Evolutionary conservation across 169 alveolate species (phyloP).

Genomic region (Plasmodium gaboni): DNA sequence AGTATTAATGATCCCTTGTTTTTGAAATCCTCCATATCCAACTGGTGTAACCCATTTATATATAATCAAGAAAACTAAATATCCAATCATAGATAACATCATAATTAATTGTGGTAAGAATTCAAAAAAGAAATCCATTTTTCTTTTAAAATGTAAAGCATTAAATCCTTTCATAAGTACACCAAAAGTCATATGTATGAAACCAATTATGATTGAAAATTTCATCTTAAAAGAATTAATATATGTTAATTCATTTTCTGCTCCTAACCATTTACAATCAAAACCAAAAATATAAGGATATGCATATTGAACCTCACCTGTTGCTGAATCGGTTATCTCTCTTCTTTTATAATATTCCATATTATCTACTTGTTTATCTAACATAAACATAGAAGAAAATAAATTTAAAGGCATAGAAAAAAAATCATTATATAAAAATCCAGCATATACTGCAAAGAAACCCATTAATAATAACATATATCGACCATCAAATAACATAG

Average conservation of each 20-base stretch:
- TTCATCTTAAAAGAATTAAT: slow-evolving; percentile 99
- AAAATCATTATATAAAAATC: slow-evolving; percentile 98
- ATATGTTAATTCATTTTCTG: slow-evolving; percentile 95
- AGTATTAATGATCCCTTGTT: slow-evolving; percentile 96
- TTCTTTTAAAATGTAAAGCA: slow-evolving; percentile 90
- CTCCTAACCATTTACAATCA: slow-evolving; percentile 99
- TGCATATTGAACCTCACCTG: slow-evolving; percentile 51
- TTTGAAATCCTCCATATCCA: slow-evolving; percentile 85
- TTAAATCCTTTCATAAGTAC: slow-evolving; percentile 95
- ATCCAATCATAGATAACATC: slow-evolving; percentile 96
- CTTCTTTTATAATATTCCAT: slow-evolving; percentile 51
- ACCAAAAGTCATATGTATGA: slow-evolving; percentile 96
- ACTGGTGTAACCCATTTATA: slow-evolving; percentile 95
- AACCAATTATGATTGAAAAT: slow-evolving; percentile 95
- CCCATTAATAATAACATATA: slow-evolving; percentile 97
- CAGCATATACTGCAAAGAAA: slow-evolving; percentile 95
- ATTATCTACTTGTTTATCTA: slow-evolving; percentile 67
- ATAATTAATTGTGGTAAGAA: slow-evolving; percentile 97
- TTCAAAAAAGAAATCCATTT: slow-evolving; percentile 96
- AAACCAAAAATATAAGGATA: slow-evolving; percentile 97
- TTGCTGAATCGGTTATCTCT: slow-evolving; percentile 20
- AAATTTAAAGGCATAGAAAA: slow-evolving; percentile 95
- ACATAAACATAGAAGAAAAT: slow-evolving; percentile 92
- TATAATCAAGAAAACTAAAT: slow-evolving; percentile 94
- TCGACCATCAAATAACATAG: slow-evolving; percentile 88